Evolutionary conservation across 1,284 basidiomycete genomes (phyloP).

Genomic region (Puccinia horiana): DNA sequence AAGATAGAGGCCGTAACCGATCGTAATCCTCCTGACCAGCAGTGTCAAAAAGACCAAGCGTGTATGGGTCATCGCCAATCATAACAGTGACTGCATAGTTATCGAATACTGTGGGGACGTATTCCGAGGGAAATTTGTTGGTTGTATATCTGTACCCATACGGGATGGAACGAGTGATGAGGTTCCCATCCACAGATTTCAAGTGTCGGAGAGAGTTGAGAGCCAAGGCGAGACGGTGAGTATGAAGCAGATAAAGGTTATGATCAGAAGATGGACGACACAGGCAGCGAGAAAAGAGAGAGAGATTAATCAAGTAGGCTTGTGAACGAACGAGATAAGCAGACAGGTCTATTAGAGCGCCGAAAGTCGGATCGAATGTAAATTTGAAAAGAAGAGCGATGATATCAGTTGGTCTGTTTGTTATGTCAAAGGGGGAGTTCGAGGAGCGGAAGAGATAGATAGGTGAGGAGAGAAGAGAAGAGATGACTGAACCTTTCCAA

Average conservation of each 20-base stretch:
- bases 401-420: slow-evolving; percentile 51
- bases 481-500: slow-evolving; percentile 74
- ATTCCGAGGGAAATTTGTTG: slow-evolving; percentile 76
- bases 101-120: slow-evolving; percentile 97
- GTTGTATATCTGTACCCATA: slow-evolving; percentile 69
- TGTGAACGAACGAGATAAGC: slow-evolving; percentile 75
- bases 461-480: not conserved
- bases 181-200: not conserved
- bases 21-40: slow-evolving; percentile 99
- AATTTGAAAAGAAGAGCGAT: slow-evolving; percentile 33
- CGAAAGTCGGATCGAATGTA: not conserved
- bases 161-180: not conserved
- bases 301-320: not conserved
- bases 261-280: slow-evolving; percentile 8
- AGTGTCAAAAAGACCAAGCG: slow-evolving; percentile 96
- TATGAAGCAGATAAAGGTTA: not conserved
- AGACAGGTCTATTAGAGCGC: slow-evolving; percentile 79
- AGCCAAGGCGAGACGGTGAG: not conserved
- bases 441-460: not conserved
- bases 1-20: slow-evolving; percentile 94
- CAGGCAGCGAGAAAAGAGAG: not conserved
- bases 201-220: not conserved
- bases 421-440: slow-evolving; percentile 29
- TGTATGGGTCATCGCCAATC: slow-evolving; percentile 99
- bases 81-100: slow-evolving; percentile 99